phyloP scores from a whole-genome alignment of 2,329 filamentous ascomycete genomes.

The Orbilia ellipsospora region DNA sequence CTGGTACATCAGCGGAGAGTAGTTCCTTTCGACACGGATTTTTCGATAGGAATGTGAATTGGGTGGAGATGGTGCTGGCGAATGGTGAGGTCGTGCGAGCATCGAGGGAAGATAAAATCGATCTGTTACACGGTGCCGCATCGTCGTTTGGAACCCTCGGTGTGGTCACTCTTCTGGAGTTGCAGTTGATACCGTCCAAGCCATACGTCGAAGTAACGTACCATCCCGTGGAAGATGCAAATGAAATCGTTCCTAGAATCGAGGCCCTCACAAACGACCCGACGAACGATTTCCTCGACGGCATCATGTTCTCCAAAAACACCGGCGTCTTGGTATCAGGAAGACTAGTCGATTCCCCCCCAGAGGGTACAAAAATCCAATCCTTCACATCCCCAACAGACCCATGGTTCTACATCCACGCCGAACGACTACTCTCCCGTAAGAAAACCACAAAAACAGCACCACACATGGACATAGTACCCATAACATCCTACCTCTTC shows the following conservation, averaged over 20 bases:
- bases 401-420: conserved; percentile 80
- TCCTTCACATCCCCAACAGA: conserved; percentile 71
- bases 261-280: conserved; percentile 65
- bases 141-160: conserved; percentile 72
- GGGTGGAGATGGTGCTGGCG: conserved; percentile 72
- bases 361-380: conserved; percentile 61
- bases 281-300: conserved; percentile 74
- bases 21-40: conserved; percentile 74
- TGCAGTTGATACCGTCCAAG: conserved; percentile 69
- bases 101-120: conserved; percentile 65
- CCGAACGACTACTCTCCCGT: conserved; percentile 64
- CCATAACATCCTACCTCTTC: conserved; percentile 75
- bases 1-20: conserved; percentile 75
- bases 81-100: conserved; percentile 69
- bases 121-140: conserved; percentile 71
- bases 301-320: conserved; percentile 71
- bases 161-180: conserved; percentile 71
- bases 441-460: conserved; percentile 56
- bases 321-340: conserved; percentile 73
- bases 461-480: conserved; percentile 68
- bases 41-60: conserved; percentile 73
- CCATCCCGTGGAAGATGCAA: conserved; percentile 62
- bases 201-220: conserved; percentile 73
- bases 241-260: conserved; percentile 66
- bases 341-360: conserved; percentile 67